Conservation (phyloP, 179 eudicot species). For the Heliamphora pulchella region DNA sequence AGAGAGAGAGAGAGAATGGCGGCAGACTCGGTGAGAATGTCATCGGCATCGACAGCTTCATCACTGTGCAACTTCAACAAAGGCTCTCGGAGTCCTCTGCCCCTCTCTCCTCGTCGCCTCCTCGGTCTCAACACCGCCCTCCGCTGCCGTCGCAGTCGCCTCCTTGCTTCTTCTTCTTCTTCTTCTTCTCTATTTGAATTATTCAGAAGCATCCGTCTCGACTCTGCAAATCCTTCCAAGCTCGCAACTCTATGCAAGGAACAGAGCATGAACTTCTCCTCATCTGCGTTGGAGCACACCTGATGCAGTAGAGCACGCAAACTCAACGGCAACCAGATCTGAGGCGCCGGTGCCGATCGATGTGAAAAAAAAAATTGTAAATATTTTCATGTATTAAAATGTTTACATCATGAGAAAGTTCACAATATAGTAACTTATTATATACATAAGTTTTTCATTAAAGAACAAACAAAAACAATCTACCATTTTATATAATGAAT, state of each 20-base stretch:
- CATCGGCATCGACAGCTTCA: slow-evolving; percentile 27
- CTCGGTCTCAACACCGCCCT: slow-evolving; percentile 21
- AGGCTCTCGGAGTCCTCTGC: slow-evolving; percentile 34
- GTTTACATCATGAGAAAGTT: too few relatives aligned
- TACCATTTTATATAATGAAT: too few relatives aligned
- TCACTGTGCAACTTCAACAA: slow-evolving; percentile 40
- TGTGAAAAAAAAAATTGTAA: too few relatives aligned
- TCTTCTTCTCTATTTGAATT: slow-evolving; percentile 44
- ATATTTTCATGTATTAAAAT: too few relatives aligned
- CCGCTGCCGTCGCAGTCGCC: slow-evolving; percentile 25
- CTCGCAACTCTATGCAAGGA: slow-evolving; percentile 18
- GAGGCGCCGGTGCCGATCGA: too few relatives aligned
- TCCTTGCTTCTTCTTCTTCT: slow-evolving; percentile 18
- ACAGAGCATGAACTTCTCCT: slow-evolving; percentile 35
- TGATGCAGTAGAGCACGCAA: too few relatives aligned
- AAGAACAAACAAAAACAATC: too few relatives aligned
- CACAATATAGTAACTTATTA: too few relatives aligned
- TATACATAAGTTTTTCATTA: too few relatives aligned
- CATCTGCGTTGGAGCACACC: too few relatives aligned
- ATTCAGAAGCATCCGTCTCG: slow-evolving; percentile 43
- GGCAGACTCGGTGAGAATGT: slow-evolving; percentile 39
- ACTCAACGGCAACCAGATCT: too few relatives aligned
- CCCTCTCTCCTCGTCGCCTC: slow-evolving; percentile 31
- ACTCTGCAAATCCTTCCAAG: slow-evolving; percentile 24
- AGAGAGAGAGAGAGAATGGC: slow-evolving; percentile 29